A percentile compares a stretch with the other conserved stretches of the same genome.
Conservation (phyloP, 2,329 filamentous ascomycete species). For the Ascosphaera acerosa region DNA sequence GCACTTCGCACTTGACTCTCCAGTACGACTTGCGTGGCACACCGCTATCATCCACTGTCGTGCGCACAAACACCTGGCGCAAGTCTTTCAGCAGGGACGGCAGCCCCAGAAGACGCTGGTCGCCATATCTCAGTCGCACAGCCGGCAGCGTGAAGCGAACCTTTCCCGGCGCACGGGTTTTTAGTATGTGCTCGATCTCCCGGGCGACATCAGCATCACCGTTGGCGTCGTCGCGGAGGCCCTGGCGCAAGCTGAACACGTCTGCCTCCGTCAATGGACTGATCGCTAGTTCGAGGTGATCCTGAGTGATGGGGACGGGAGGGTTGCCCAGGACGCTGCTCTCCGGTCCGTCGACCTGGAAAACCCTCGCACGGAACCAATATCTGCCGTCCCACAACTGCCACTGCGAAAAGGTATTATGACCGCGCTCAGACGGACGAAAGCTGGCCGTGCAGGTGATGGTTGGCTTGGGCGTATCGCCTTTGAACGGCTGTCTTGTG, state of each 20-base stretch:
- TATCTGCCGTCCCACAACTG: conserved; percentile 30
- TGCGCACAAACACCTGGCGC: neutral
- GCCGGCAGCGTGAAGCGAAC: conserved; percentile 20
- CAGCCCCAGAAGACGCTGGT: conserved; percentile 4
- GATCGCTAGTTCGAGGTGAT: conserved; percentile 8
- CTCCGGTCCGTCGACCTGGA: neutral
- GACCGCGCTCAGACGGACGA: conserved; percentile 1
- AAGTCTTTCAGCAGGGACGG: conserved; percentile 4
- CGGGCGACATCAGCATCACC: conserved; percentile 2
- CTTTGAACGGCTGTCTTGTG: conserved; percentile 15
- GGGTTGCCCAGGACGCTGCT: neutral
- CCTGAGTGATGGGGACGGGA: conserved; percentile 1
- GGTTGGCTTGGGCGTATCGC: conserved; percentile 5
- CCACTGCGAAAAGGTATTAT: conserved; percentile 12
- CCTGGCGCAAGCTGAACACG: conserved; percentile 7
- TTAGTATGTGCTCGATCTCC: conserved; percentile 8
- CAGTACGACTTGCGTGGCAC: conserved; percentile 5
- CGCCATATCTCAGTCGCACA: conserved; percentile 5
- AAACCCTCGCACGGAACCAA: conserved; percentile 22
- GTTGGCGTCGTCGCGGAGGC: neutral
- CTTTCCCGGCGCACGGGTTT: conserved; percentile 12
- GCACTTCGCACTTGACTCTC: conserved; percentile 16
- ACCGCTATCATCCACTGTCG: neutral
- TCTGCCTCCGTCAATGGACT: conserved; percentile 16
- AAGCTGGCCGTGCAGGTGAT: conserved; percentile 4